These are phyloP conservation scores for Peronospora destructor DNA, from an alignment of 352 stramenopile genomes.

Conservation along the genomic window DNA sequence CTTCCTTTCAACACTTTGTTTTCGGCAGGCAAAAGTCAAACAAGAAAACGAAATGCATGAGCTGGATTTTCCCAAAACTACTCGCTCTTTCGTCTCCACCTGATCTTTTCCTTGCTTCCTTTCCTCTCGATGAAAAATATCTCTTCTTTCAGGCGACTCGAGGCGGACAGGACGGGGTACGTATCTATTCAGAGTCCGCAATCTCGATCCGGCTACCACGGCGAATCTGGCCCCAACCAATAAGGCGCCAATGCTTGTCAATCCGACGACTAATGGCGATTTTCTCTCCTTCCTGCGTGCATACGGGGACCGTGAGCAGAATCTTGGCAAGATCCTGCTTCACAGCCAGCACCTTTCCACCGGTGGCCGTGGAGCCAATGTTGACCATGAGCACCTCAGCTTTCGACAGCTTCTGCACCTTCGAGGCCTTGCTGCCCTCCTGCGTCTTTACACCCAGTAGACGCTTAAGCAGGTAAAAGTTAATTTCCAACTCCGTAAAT, in stretches of 20 bases:
- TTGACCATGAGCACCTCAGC: conserved; percentile 99
- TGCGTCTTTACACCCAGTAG: conserved; percentile 98
- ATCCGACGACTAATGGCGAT: conserved; percentile 99
- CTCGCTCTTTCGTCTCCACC: conserved; percentile 24
- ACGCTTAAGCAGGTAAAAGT: conserved; percentile 98
- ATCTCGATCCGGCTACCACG: conserved; percentile 94
- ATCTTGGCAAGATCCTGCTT: conserved; percentile 99
- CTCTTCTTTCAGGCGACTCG: conserved; percentile 19
- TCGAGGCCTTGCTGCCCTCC: conserved; percentile 98
- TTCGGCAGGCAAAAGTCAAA: conserved; percentile 2
- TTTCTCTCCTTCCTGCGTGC: conserved; percentile 99
- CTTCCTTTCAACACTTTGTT: background rate
- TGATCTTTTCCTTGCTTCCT: conserved; percentile 27
- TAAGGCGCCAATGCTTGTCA: conserved; percentile 99
- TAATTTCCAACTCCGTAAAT: conserved; percentile 99
- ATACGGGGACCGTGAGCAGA: conserved; percentile 97
- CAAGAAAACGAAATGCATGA: conserved; percentile 22
- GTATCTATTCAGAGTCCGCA: conserved; percentile 80
- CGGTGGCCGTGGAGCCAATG: conserved; percentile 99
- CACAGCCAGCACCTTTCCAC: conserved; percentile 90
- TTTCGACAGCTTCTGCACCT: conserved; percentile 98
- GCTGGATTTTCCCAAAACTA: conserved; percentile 35
- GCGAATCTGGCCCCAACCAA: conserved; percentile 99
- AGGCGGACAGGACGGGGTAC: conserved; percentile 20
- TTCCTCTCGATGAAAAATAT: conserved; percentile 16